Evolutionary conservation across 2,329 filamentous ascomycete species (phyloP), one percentile per base, ranked within the genome.

Genomic region (Diaporthe sp.): DNA sequence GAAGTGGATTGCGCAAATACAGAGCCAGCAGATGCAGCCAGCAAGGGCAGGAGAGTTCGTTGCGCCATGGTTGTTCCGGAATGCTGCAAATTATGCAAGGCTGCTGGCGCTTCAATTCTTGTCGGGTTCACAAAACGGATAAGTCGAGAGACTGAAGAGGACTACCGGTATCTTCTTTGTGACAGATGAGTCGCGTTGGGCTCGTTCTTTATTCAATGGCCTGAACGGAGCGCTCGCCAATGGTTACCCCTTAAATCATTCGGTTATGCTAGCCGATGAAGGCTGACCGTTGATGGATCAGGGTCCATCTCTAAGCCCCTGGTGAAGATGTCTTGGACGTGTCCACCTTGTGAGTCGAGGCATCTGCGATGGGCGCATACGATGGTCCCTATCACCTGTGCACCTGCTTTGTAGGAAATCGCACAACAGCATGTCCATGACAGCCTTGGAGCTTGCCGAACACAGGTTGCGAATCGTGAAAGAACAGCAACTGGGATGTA

Each of bases 1-100:
- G 71, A 61, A 53, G 58, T 34, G 13, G 71, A 57, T n/a, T 61
- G 34, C 25, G 65, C 68, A 34, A 31, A 17, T 19, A 44, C 73
- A 34, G 42, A 25, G 58, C 68, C 60, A 39, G 58, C 74, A 53
- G 73, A 71, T 37, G 51, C 73, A 19, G 73, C 61, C 58, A 77
- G 34, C 46, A 76, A 49, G 25, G 67, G 53, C 31, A 74, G 72
- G 34, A 49, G 9, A 42, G 37, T 31, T 13, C 68, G 53, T 22
- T 62, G 53, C 49, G 39, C 46, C 73, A 68, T 75, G 34, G 25
- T 72, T 9, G 10, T 25, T 57, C 17, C 37, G 34, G n/a, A 10
- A 42, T 17, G 46, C 28, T 70, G 31, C 31, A 53, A 51, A 70
- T 39, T 28, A 55, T 70, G n/a, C 19, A 17, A 49, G 28, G 39